These are phyloP conservation scores for Chromosphaera perkinsii DNA, from an alignment of 208 protist species.

Conservation along the genomic window DNA sequence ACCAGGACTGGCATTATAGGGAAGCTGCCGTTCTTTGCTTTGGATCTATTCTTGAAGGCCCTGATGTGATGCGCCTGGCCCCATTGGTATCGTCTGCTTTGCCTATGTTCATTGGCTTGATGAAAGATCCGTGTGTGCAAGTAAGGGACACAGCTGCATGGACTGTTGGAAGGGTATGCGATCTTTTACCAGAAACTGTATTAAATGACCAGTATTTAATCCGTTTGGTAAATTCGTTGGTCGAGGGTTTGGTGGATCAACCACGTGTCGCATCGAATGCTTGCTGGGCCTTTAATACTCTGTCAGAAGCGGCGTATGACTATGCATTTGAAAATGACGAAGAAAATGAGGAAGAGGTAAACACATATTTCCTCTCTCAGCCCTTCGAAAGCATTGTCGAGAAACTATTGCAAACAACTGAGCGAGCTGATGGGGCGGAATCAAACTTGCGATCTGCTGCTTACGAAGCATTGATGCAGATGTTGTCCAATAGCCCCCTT, in stretches of 20 bases:
- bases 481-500: not conserved
- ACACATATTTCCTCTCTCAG: not conserved
- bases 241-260: slow-evolving; percentile 1
- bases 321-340: not conserved
- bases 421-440: slow-evolving; percentile 3
- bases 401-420: slow-evolving; percentile 10
- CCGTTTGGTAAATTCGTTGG: not conserved
- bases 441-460: slow-evolving; percentile 2
- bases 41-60: slow-evolving; percentile 21
- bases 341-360: not conserved
- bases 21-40: slow-evolving; percentile 14
- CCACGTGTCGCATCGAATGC: slow-evolving; percentile 18
- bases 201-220: not conserved
- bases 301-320: slow-evolving; percentile 22
- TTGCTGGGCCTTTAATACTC: slow-evolving; percentile 17
- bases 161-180: slow-evolving; percentile 18
- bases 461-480: slow-evolving; percentile 17
- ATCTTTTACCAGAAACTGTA: slow-evolving; percentile 5
- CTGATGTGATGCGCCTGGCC: not conserved
- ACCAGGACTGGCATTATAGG: slow-evolving; percentile 9
- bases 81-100: slow-evolving; percentile 4
- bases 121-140: slow-evolving; percentile 6
- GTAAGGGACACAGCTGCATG: slow-evolving; percentile 18
- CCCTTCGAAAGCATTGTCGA: slow-evolving; percentile 2
- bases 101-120: slow-evolving; percentile 6